Conservation (phyloP, 148 eudicot genomes). For the Silene uniflora region DNA sequence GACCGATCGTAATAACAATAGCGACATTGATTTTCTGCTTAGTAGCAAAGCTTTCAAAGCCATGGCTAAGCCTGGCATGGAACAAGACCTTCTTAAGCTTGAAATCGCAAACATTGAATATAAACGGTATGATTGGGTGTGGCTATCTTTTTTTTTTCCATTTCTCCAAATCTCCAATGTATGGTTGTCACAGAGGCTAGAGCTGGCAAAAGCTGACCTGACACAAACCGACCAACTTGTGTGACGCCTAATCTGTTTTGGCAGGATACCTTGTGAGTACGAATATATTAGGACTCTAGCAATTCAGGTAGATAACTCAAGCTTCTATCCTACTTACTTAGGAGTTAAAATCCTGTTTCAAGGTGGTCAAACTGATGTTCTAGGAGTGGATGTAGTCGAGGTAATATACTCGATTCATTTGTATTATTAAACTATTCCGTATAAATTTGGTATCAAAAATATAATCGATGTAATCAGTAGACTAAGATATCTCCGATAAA, state of each 20-base stretch:
- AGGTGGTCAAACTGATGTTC: conserved; percentile 91
- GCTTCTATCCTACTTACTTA: conserved; percentile 56
- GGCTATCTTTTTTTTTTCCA: no score
- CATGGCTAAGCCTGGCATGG: conserved; percentile 67
- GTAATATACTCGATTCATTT: conserved; percentile 20
- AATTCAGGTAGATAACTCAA: conserved; percentile 63
- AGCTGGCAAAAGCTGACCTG: no score
- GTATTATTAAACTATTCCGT: background rate
- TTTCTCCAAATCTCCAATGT: no score
- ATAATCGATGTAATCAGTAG: no score
- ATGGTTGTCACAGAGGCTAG: no score
- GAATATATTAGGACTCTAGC: conserved; percentile 53
- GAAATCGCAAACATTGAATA: conserved; percentile 33
- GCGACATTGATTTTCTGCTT: conserved; percentile 53
- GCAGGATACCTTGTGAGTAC: conserved; percentile 76
- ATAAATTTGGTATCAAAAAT: no score
- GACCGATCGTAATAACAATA: conserved; percentile 46
- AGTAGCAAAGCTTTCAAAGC: conserved; percentile 69
- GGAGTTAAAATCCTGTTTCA: conserved; percentile 68
- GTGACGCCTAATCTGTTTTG: no score
- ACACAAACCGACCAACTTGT: no score
- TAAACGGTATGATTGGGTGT: conserved; percentile 16
- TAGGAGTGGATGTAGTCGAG: conserved; percentile 58
- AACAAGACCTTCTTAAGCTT: conserved; percentile 35
- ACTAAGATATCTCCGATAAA: no score